phyloP scores from a whole-genome alignment of 352 stramenopile genomes.

The Pythium brassicae region DNA sequence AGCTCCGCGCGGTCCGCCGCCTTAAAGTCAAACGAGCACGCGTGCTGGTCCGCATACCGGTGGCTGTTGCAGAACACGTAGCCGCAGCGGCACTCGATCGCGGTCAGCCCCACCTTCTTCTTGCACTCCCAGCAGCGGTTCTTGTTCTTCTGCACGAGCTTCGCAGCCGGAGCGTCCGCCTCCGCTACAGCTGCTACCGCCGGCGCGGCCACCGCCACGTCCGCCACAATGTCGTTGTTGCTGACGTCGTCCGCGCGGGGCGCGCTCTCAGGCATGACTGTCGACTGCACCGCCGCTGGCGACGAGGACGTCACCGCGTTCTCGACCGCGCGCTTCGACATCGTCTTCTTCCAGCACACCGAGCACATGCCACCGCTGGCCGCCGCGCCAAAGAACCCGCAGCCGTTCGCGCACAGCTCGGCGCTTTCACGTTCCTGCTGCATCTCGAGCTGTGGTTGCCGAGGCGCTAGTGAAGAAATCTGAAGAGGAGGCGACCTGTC shows the following conservation, averaged over 20 bases:
- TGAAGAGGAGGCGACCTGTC: background rate
- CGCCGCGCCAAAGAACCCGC: conserved; percentile 71
- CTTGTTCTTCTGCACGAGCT: conserved; percentile 85
- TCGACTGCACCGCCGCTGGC: conserved; percentile 9
- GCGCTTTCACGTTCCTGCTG: conserved; percentile 77
- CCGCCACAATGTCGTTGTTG: conserved; percentile 3
- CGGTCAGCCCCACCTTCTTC: conserved; percentile 89
- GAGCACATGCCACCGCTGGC: conserved; percentile 79
- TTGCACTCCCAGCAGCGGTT: conserved; percentile 90
- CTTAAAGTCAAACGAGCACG: conserved; percentile 86
- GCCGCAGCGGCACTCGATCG: conserved; percentile 86
- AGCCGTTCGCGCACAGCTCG: conserved; percentile 71
- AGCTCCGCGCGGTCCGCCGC: conserved; percentile 67
- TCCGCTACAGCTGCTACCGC: conserved; percentile 11
- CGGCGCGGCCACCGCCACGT: background rate
- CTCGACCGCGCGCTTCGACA: conserved; percentile 66
- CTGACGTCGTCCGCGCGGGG: conserved; percentile 7
- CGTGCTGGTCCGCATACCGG: conserved; percentile 85
- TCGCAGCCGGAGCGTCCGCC: conserved; percentile 21
- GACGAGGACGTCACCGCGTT: conserved; percentile 6
- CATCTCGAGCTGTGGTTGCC: conserved; percentile 28
- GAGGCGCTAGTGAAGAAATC: background rate
- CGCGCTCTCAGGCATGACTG: conserved; percentile 16
- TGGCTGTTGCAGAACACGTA: conserved; percentile 86
- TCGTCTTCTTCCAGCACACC: conserved; percentile 83